Evolutionary conservation across 2,329 filamentous ascomycete genomes (phyloP).

Genomic region (Pyricularia sp.): DNA sequence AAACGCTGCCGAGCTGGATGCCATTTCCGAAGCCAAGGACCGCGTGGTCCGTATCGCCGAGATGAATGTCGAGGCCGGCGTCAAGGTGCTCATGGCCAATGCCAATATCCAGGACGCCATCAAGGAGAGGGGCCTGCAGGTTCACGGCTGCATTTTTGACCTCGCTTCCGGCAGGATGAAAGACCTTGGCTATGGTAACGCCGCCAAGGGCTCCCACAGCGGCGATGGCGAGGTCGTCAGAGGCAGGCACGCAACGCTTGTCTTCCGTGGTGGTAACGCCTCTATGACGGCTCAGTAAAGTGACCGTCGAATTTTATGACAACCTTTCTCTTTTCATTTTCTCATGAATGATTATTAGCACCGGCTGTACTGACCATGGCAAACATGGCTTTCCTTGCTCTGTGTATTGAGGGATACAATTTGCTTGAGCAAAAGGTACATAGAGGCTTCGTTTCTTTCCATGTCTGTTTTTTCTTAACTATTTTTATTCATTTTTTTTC

Average conservation of each 20-base stretch:
- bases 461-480: background rate
- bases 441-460: background rate
- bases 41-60: conserved; percentile 58
- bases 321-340: background rate
- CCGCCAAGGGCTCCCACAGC: conserved; percentile 11
- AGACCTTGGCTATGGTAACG: conserved; percentile 37
- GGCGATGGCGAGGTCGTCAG: conserved; percentile 26
- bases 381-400: background rate
- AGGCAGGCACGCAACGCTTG: conserved; percentile 39
- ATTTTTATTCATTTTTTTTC: background rate
- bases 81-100: conserved; percentile 61
- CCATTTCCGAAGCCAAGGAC: conserved; percentile 42
- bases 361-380: background rate
- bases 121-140: conserved; percentile 56
- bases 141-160: conserved; percentile 75
- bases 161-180: conserved; percentile 36
- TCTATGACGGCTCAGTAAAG: conserved; percentile 22
- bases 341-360: background rate
- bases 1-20: conserved; percentile 45
- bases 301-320: background rate
- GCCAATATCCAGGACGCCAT: conserved; percentile 61
- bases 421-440: background rate
- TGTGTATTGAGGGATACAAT: background rate
- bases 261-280: conserved; percentile 34
- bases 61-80: conserved; percentile 63